Base-by-base conservation (phyloP, 768 basidiomycete species). In the Kondoa subrosea region DNA sequence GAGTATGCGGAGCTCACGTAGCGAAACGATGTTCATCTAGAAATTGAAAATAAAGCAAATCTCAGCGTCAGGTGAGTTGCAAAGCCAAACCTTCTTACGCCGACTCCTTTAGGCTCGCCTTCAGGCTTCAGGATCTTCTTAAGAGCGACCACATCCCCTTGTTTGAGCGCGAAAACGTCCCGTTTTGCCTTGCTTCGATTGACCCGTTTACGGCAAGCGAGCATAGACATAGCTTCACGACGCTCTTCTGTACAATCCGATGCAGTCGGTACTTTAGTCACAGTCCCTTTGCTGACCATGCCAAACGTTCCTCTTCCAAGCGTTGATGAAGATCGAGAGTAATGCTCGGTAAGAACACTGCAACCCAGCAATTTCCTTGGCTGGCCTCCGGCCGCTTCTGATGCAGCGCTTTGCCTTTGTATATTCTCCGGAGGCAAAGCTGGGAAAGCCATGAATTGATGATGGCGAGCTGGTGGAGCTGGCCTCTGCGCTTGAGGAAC, bases 271-370 rank as follows among this genome's bases (percentile, higher is more conserved):
- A 50, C 26, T 29, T 64, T 12, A 27, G 30, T 63, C 15, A 63
- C 33, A 33, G 69, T 29, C 1, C 69, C 74, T 25, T 72, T 73
- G 34, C 66, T 69, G 1, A 83, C 86, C 59, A 76, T 89, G 87
- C 92, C 93, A 77, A 97, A 97, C 30, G 93, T 97, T 2, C 93
- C 93, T 77, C 96, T 93, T 40, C 93, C 93, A 17, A 97, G 79
- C 78, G 21, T 21, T 50, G 96, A 95, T 1, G 85, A 86, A 56
- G 86, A 85, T 16, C 85, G 80, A 66, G 85, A 83, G 76, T 95
- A 96, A 71, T 3, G 3, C 30, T 88, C 88, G 17, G 78, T 78
- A 70, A 91, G 83, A 66, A 80, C 71, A 21, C 21, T 21, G 40
- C 8, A 8, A 50, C 40, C 40, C 40, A 50, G 40, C 8, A 50